Evolutionary conservation across 257 asterid species (phyloP), one percentile per base, ranked within the genome.

Genomic region (Solanum piurae): DNA sequence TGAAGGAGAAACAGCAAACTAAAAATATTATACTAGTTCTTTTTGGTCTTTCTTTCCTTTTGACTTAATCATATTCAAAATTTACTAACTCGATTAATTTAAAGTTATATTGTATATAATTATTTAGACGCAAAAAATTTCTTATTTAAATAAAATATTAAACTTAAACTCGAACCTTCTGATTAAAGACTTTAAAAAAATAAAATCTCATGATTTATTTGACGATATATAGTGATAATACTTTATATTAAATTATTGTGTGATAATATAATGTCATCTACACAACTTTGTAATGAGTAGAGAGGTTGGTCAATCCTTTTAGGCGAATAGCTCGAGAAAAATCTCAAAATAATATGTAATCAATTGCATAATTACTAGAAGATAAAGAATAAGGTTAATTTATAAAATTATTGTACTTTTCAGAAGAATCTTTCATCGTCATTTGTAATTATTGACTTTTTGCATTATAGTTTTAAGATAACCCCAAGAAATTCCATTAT

Each of bases 241-340:
- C 34, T 66, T 64, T 64, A 64, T 64, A 25, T 66, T 66, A 66
- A 66, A 66, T 25, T 66, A 66, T 66, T 58, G 13, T 13, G 23
- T 69, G 38, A 29, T 69, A 29, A 29, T 69, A 69, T 69, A 69
- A 69, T 69, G n/a, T 6, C 23, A 69, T 16, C 11, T 69, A 29
- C n/a, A 74, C 20, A 13, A 37, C 83, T 75, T 40, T 76, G 23
- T 25, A 40, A 68, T 83, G 87, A 88, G 87, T 91, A 79, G 75
- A 74, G 90, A 88, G 40, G 71, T 21, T 88, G 89, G 92, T 92
- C 93, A 91, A 93, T 86, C 58, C 38, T 66, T 7, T 55, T 79
- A 21, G 92, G 94, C 52, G 91, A 85, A 84, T 75, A 89, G 93
- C 94, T 93, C 94, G 91, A 93, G 94, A 86, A 90, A 88, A 88